phyloP scores from a whole-genome alignment of 1,284 basidiomycete species.

The Meira nashicola region DNA sequence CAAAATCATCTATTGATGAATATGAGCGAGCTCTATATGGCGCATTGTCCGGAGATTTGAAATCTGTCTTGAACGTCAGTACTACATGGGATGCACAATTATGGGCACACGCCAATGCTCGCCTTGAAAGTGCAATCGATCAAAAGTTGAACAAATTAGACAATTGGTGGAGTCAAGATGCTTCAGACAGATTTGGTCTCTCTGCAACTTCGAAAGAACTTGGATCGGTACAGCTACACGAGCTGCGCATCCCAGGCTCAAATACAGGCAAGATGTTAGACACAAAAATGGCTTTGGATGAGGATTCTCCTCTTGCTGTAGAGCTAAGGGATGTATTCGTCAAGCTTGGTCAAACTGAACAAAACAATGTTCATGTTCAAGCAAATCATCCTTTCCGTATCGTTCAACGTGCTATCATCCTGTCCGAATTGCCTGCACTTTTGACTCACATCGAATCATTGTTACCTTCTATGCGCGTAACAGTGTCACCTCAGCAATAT shows the following conservation, averaged over 20 bases:
- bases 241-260: slow-evolving; percentile 10
- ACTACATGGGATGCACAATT: slow-evolving; percentile 83
- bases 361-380: slow-evolving; percentile 33
- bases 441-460: slow-evolving; percentile 38
- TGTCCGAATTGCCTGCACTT: slow-evolving; percentile 63
- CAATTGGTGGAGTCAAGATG: slow-evolving; percentile 54
- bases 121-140: slow-evolving; percentile 75
- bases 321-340: slow-evolving; percentile 38
- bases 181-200: slow-evolving; percentile 15
- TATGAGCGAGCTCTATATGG: slow-evolving; percentile 82
- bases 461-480: slow-evolving; percentile 32
- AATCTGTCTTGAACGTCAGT: slow-evolving; percentile 70
- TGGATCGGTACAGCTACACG: slow-evolving; percentile 30
- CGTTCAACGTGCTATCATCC: slow-evolving; percentile 78
- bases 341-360: slow-evolving; percentile 37
- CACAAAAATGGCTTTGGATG: neutral
- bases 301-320: slow-evolving; percentile 8
- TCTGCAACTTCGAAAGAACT: slow-evolving; percentile 23
- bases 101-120: slow-evolving; percentile 81
- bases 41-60: slow-evolving; percentile 76
- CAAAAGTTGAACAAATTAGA: slow-evolving; percentile 53
- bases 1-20: slow-evolving; percentile 63
- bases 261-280: neutral
- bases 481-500: slow-evolving; percentile 26
- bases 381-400: slow-evolving; percentile 79